phyloP scores from a whole-genome alignment of 768 basidiomycete species.

The Russula lepida region DNA sequence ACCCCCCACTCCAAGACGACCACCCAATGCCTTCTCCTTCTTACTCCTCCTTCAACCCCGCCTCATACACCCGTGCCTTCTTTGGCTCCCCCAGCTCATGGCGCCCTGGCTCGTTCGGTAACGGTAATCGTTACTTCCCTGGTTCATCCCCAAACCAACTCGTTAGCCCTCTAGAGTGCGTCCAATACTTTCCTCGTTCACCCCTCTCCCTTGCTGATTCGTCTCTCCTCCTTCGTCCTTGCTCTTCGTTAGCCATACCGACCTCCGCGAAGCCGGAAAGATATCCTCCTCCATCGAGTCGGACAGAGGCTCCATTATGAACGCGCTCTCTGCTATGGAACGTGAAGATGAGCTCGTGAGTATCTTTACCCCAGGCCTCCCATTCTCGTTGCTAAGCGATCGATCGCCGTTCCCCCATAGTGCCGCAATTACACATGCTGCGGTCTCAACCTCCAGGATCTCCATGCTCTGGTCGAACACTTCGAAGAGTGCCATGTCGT shows the following conservation, averaged over 20 bases:
- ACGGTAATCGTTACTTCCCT: constrained; percentile 52
- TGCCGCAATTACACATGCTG: constrained; percentile 90
- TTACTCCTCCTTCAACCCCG: constrained; percentile 56
- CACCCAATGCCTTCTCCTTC: constrained; percentile 36
- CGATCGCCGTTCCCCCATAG: constrained; percentile 28
- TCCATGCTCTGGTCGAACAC: constrained; percentile 83
- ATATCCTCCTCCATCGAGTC: constrained; percentile 49
- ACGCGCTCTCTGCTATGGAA: constrained; percentile 58
- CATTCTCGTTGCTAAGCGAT: constrained; percentile 13
- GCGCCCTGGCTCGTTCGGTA: constrained; percentile 57
- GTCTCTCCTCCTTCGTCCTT: not conserved
- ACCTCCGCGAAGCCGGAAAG: constrained; percentile 37
- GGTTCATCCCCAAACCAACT: constrained; percentile 53
- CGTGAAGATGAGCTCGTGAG: constrained; percentile 67
- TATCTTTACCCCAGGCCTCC: constrained; percentile 17
- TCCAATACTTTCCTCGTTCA: constrained; percentile 14
- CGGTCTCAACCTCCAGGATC: constrained; percentile 64
- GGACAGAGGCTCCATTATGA: constrained; percentile 51
- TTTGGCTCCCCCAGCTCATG: constrained; percentile 69
- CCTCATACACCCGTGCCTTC: constrained; percentile 59
- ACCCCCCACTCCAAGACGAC: constrained; percentile 26
- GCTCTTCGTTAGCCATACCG: constrained; percentile 31
- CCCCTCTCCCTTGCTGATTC: not conserved
- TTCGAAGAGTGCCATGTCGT: constrained; percentile 88
- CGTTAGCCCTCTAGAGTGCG: constrained; percentile 59